These are phyloP conservation scores for Aspergillus proliferans DNA, from an alignment of 2,329 filamentous ascomycete species.

Conservation along the genomic window DNA sequence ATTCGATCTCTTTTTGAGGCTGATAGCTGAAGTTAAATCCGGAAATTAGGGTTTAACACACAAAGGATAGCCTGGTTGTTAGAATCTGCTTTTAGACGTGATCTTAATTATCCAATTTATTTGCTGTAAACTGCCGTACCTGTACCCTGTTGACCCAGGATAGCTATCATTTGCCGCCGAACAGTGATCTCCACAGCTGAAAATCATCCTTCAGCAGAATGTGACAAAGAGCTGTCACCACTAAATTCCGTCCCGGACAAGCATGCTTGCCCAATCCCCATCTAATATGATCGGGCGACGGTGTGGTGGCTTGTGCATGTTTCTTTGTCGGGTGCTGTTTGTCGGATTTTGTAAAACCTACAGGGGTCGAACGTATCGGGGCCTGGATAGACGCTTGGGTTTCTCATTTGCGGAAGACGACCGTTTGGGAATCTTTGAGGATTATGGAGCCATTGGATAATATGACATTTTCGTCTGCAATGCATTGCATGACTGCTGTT, in stretches of 20 bases:
- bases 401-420: constrained; percentile 6
- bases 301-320: constrained; percentile 12
- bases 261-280: constrained; percentile 27
- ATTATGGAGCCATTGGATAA: constrained; percentile 8
- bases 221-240: constrained; percentile 45
- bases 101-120: too few species aligned
- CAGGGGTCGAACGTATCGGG: constrained; percentile 7
- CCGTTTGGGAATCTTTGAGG: constrained; percentile 1
- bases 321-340: constrained; percentile 2
- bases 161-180: background rate
- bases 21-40: too few species aligned
- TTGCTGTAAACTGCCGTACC: too few species aligned
- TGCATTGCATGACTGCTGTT: constrained; percentile 1
- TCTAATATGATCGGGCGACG: constrained; percentile 11
- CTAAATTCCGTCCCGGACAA: constrained; percentile 50
- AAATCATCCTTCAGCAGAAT: constrained; percentile 48
- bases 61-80: too few species aligned
- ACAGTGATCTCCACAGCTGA: constrained; percentile 16
- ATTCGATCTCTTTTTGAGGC: too few species aligned
- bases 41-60: too few species aligned
- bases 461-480: background rate
- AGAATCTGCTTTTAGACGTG: too few species aligned
- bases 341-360: constrained; percentile 5
- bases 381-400: constrained; percentile 1
- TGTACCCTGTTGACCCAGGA: too few species aligned